Evolutionary conservation across 495 filamentous ascomycete genomes (phyloP).

Genomic region (Lepraria neglecta): DNA sequence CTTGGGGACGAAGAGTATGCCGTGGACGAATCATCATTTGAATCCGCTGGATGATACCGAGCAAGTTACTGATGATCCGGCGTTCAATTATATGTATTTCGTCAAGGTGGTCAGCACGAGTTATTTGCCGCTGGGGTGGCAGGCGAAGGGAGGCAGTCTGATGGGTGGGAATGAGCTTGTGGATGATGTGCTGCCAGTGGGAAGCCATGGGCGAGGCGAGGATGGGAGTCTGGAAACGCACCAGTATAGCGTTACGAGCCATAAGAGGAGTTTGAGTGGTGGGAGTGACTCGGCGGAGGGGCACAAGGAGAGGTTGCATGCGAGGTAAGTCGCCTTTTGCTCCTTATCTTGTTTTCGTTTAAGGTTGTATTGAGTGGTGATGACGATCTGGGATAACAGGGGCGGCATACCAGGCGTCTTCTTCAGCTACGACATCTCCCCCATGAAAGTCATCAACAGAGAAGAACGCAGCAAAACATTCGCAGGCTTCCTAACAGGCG

Average conservation of each 20-base stretch:
- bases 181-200: constrained; percentile 26
- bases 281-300: constrained; percentile 77
- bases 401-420: constrained; percentile 96
- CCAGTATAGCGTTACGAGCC: constrained; percentile 94
- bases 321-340: constrained; percentile 31
- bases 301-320: constrained; percentile 84
- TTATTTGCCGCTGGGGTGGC: constrained; percentile 86
- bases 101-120: constrained; percentile 95
- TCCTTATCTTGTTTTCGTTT: not conserved
- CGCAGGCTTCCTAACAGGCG: constrained; percentile 81
- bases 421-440: constrained; percentile 98
- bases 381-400: constrained; percentile 27
- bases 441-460: constrained; percentile 98
- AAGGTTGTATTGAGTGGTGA: too few relatives aligned
- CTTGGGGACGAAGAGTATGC: constrained; percentile 44
- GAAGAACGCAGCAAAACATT: constrained; percentile 84
- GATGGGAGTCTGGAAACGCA: constrained; percentile 91
- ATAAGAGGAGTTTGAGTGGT: constrained; percentile 77
- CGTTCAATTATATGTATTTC: constrained; percentile 98
- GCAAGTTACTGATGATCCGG: constrained; percentile 71
- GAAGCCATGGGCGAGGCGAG: constrained; percentile 26
- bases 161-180: constrained; percentile 29
- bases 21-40: constrained; percentile 82
- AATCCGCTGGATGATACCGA: constrained; percentile 84
- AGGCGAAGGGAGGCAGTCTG: constrained; percentile 36